Base-by-base conservation (phyloP, 2,329 filamentous ascomycete species). In the Arthrobotrys pseudoclavata region DNA sequence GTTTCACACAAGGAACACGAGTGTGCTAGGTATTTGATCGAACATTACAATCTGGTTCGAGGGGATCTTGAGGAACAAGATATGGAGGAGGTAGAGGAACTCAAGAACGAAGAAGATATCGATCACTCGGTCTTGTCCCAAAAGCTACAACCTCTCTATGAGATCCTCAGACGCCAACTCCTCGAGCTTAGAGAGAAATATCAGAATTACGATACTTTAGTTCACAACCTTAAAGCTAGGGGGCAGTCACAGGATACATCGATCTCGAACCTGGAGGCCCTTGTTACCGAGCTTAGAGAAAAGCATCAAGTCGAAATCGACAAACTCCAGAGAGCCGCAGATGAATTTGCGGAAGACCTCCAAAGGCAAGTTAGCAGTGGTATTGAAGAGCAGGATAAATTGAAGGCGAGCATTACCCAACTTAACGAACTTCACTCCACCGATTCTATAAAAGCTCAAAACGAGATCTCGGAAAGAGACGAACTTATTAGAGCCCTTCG, bases 291-390 rank as follows among this genome's bases (percentile, higher is more conserved):
- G 34, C 66, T 76, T 50, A 70, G 69, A 20, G 72, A 76, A 60
- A 60, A 53, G 34, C 72, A 76, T 40, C 66, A 76, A 66, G 52
- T 55, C 50, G 72, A 76, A 66, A 70, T 76, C 52, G 72, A 76
- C 10, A 70, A 67, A 26, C 66, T 76, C 3, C 72, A 70, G 48
- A 24, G 29, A 18, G 67, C 72, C 2, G 72, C 72, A 3, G 72
- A 76, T 45, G 66, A 70, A 22, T 68, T 76, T 18, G 64, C 72
- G 1, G 40, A 60, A n/a, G 52, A 55, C 20, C 66, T 76, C 13
- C 26, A 76, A 48, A 70, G 31, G 42, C 72, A 76, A 22, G 52
- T 76, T 37, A 47, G n/a, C 18, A 61, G 66, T 24, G 57, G 60
- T 18, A 22, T 52, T 34, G 60, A 69, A 50, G 72, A 76, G 50